phyloP scores from a whole-genome alignment of 2,329 filamentous ascomycete genomes.

The Aschersonia sp. region DNA sequence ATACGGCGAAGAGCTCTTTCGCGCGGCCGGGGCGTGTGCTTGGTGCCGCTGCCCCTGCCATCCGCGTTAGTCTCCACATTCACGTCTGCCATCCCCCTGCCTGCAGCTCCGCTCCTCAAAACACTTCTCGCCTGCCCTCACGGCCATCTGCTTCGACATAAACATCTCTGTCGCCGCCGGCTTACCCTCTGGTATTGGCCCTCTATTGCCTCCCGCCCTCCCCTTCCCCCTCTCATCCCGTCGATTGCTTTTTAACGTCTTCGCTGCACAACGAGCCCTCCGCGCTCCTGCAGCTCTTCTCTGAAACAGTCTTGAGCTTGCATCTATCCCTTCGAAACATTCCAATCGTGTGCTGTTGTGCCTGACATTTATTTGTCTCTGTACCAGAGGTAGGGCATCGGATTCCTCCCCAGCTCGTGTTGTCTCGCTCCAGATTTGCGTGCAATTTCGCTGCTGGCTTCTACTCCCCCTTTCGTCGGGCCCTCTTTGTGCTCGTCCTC shows the following conservation, averaged over 20 bases:
- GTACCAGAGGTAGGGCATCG: conserved; percentile 19
- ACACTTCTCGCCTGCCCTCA: conserved; percentile 20
- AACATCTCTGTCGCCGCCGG: conserved; percentile 16
- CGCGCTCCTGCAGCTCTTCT: conserved; percentile 4
- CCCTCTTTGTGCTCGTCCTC: conserved; percentile 1
- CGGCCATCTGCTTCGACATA: conserved; percentile 16
- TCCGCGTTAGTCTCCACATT: conserved; percentile 4
- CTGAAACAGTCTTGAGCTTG: conserved; percentile 10
- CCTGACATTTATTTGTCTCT: conserved; percentile 15
- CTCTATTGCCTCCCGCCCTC: neutral
- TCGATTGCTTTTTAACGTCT: neutral
- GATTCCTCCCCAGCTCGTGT: conserved; percentile 12
- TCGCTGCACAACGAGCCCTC: neutral
- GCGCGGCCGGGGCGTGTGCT: too few species aligned
- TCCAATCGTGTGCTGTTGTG: conserved; percentile 20
- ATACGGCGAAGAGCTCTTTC: too few species aligned
- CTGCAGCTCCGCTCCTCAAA: conserved; percentile 18
- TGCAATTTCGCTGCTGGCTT: neutral
- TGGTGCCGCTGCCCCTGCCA: neutral
- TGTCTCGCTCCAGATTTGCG: conserved; percentile 13
- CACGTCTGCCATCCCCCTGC: conserved; percentile 13
- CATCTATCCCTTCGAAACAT: conserved; percentile 17
- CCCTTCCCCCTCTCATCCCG: conserved; percentile 8
- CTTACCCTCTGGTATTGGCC: too few species aligned
- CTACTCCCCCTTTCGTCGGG: conserved; percentile 6